phyloP scores from a whole-genome alignment of 257 asterid species.

The Nicotiana knightiana region DNA sequence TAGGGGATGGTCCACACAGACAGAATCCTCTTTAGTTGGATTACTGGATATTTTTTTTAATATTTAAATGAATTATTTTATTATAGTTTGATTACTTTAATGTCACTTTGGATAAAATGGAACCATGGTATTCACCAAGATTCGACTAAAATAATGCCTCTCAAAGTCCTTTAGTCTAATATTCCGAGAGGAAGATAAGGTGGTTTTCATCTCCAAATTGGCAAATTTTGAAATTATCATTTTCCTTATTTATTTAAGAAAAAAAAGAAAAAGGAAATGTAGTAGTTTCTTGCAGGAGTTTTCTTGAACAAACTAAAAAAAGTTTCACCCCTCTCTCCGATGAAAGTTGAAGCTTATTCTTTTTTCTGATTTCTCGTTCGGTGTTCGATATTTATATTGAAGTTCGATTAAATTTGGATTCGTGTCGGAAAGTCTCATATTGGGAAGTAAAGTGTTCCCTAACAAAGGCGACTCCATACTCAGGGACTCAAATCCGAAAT shows the following conservation, averaged over 20 bases:
- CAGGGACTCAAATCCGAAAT: no score
- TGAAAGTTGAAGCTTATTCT: no score
- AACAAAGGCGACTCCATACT: no score
- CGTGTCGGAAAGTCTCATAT: no score
- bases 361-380: no score
- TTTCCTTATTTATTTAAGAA: neutral
- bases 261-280: neutral
- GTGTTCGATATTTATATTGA: no score
- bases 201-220: no score
- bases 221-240: no score
- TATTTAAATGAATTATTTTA: neutral
- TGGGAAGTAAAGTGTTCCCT: no score
- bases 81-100: neutral
- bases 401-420: no score
- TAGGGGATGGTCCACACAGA: constrained; percentile 6
- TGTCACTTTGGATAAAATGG: neutral
- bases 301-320: neutral
- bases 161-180: neutral
- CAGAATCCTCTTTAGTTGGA: constrained; percentile 6
- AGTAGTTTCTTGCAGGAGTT: constrained; percentile 18
- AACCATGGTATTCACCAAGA: neutral
- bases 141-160: neutral
- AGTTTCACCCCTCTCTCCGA: no score
- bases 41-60: constrained; percentile 8
- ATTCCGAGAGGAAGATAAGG: no score